These are phyloP conservation scores for Epichloe amarillans DNA, from an alignment of 2,329 filamentous ascomycete genomes.

Conservation along the genomic window DNA sequence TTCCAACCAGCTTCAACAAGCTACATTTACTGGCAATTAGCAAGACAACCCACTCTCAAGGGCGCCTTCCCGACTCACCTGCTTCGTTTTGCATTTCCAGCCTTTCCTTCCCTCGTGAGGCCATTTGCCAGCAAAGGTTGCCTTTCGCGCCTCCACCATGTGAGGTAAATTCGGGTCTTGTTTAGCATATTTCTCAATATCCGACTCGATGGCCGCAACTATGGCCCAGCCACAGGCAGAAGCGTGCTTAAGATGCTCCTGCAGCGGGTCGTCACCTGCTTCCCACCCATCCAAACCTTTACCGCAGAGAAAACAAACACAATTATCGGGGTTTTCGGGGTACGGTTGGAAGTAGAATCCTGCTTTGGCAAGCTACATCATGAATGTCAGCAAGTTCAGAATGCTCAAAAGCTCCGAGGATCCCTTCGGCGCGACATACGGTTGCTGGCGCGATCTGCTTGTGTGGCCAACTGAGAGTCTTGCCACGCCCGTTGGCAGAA, in stretches of 20 bases:
- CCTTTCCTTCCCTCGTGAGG: constrained; percentile 78
- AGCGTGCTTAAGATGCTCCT: constrained; percentile 76
- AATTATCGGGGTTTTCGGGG: constrained; percentile 68
- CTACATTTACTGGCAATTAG: constrained; percentile 26
- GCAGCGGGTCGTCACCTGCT: constrained; percentile 64
- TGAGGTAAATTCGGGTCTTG: constrained; percentile 60
- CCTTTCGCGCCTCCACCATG: constrained; percentile 64
- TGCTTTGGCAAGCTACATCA: constrained; percentile 63
- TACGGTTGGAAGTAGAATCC: constrained; percentile 83
- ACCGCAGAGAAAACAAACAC: constrained; percentile 75
- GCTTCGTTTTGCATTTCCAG: constrained; percentile 81
- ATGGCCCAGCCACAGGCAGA: constrained; percentile 80
- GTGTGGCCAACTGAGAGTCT: constrained; percentile 66
- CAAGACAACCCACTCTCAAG: neutral
- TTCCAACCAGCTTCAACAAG: constrained; percentile 90
- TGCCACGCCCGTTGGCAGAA: constrained; percentile 39
- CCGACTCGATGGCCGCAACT: constrained; percentile 47
- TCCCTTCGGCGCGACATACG: constrained; percentile 9
- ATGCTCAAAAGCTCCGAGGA: neutral
- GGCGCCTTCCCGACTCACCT: constrained; percentile 38
- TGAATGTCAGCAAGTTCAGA: constrained; percentile 10
- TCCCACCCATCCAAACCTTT: constrained; percentile 89
- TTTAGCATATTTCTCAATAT: constrained; percentile 46
- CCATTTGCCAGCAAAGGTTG: constrained; percentile 77
- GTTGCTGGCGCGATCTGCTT: constrained; percentile 20